Conservation (phyloP, 2,329 filamentous ascomycete species). For the Penicillium sp. region DNA sequence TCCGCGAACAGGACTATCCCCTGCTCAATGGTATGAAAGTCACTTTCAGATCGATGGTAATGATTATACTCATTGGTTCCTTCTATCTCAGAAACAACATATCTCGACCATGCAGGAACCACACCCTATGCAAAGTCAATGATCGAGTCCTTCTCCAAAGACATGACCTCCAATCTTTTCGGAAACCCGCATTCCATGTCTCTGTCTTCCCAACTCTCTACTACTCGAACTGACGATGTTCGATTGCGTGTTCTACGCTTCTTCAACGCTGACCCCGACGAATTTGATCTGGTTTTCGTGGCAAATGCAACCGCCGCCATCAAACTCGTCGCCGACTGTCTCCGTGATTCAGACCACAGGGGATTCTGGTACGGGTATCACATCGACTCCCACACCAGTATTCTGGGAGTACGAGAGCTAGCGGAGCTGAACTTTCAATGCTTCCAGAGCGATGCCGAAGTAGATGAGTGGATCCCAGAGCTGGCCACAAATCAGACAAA, state of each 20-base stretch:
- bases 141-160: conserved; percentile 76
- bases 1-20: conserved; percentile 55
- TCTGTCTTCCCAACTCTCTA: conserved; percentile 75
- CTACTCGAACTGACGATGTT: conserved; percentile 74
- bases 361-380: conserved; percentile 87
- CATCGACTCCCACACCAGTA: conserved; percentile 80
- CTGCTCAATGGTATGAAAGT: conserved; percentile 40
- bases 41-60: too few species aligned
- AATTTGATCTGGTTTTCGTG: conserved; percentile 89
- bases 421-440: conserved; percentile 66
- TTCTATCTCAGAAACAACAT: conserved; percentile 68
- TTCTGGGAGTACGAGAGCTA: conserved; percentile 79
- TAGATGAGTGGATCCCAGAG: conserved; percentile 67
- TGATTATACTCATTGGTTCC: conserved; percentile 5
- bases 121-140: conserved; percentile 79
- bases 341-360: conserved; percentile 64
- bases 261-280: conserved; percentile 77
- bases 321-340: conserved; percentile 80
- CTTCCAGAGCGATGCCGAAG: conserved; percentile 65
- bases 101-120: conserved; percentile 96
- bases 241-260: conserved; percentile 73
- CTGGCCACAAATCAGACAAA: conserved; percentile 19
- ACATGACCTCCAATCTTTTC: conserved; percentile 78
- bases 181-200: conserved; percentile 94
- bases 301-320: conserved; percentile 90